phyloP scores from a whole-genome alignment of 169 alveolate genomes.

The Amoebophrya sp. region DNA sequence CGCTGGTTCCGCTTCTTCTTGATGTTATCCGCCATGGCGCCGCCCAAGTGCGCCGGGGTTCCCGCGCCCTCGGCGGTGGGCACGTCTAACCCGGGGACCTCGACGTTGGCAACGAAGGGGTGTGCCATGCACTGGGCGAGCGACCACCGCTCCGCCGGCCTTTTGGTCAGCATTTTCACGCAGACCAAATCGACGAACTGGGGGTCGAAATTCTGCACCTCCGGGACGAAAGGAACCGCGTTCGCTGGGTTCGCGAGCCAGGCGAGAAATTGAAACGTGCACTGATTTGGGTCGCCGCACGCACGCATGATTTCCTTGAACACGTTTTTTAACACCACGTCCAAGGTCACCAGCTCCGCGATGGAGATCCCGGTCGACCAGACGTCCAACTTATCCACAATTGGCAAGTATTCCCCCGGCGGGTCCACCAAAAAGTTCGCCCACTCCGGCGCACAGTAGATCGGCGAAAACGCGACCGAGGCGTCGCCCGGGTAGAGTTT shows the following conservation, averaged over 20 bases:
- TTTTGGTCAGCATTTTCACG: background rate
- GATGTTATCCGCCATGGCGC: background rate
- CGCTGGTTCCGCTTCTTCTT: background rate
- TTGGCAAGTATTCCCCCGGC: background rate
- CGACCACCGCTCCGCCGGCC: background rate
- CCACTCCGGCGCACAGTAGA: constrained; percentile 54
- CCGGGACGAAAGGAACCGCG: background rate
- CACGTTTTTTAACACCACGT: background rate
- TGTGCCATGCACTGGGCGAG: background rate
- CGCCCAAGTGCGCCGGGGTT: background rate
- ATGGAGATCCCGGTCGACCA: background rate
- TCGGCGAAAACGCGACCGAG: constrained; percentile 50
- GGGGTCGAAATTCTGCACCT: background rate
- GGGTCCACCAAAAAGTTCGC: constrained; percentile 36
- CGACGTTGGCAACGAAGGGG: background rate
- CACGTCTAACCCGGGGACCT: background rate
- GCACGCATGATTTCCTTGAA: background rate
- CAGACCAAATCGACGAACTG: background rate
- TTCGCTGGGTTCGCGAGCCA: background rate
- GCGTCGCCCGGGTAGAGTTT: constrained; percentile 29
- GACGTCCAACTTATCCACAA: background rate
- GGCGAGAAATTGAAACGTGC: background rate
- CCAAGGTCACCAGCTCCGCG: background rate
- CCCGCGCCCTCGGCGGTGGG: background rate
- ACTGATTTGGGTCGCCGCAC: background rate